Evolutionary conservation across 441 rosid species (phyloP), one percentile per base, ranked within the genome.

Genomic region (Viola pubescens): DNA sequence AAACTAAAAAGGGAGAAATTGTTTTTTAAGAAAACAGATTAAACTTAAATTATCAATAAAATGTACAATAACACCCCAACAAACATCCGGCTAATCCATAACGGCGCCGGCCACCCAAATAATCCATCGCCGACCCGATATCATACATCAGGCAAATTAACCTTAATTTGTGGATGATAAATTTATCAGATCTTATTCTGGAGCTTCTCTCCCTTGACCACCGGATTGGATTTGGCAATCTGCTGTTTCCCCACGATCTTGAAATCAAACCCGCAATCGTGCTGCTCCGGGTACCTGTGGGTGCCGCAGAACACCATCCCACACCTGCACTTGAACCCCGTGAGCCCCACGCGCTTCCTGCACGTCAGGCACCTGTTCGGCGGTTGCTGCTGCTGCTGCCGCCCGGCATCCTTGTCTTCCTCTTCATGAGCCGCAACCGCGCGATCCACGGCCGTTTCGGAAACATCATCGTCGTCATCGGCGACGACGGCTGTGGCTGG

Each of bases 291-390:
- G 71, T 85, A 82, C 84, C 94, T 63, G 43, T 90, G 95, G 0
- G 74, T 70, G 55, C 94, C 87, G 14, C 97, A 90, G 51, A 77
- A 81, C 41, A 81, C 69, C 61, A 77, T 73, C 46, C 84, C 94
- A 53, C 95, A 90, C 79, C 89, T 73, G 79, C 94, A 90, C 59
- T 73, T 78, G 71, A 90, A 88, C 12, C 95, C 97, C 58, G 87
- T 86, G 38, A 87, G 74, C 6, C 94, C 95, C 74, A 87, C 87
- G 64, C 91, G 88, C 79, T 79, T 78, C 70, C 78, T 63, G 73
- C 94, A 88, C 9, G 79, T 67, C 73, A 67, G 41, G 75, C 97
- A 90, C 65, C 91, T 74, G 16, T 71, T 82, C 0, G 70, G 67
- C 64, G n/a, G 34, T 46, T 37, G 52, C 9, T 53, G 19, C 52